These are phyloP conservation scores for Xylaria sp. DNA, from an alignment of 2,329 filamentous ascomycete species.

Conservation along the genomic window DNA sequence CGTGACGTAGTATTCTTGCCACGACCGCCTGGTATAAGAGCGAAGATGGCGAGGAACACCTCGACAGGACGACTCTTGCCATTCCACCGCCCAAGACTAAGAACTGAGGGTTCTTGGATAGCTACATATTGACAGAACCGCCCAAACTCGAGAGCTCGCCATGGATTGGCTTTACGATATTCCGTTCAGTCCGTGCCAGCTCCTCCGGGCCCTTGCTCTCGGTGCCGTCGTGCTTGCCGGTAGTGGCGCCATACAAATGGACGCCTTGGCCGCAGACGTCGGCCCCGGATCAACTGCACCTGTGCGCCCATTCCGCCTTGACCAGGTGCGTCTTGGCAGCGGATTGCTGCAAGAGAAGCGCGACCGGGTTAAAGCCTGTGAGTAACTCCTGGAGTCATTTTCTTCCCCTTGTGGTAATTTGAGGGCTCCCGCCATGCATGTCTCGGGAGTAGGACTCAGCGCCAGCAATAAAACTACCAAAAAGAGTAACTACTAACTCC, in stretches of 20 bases:
- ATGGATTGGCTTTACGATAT: slow-evolving; percentile 22
- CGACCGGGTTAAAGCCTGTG: slow-evolving; percentile 41
- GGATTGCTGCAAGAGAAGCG: slow-evolving; percentile 44
- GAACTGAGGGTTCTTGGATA: no score
- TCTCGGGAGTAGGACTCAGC: no score
- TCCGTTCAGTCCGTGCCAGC: slow-evolving; percentile 15
- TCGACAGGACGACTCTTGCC: not conserved
- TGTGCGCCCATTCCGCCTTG: slow-evolving; percentile 42
- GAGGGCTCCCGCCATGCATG: no score
- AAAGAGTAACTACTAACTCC: no score
- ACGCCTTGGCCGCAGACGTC: slow-evolving; percentile 26
- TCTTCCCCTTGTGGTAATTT: no score
- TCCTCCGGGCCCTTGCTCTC: slow-evolving; percentile 21
- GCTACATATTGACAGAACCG: not conserved
- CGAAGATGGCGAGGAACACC: not conserved
- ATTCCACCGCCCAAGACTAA: not conserved
- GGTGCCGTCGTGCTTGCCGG: slow-evolving; percentile 22
- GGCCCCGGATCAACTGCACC: slow-evolving; percentile 41
- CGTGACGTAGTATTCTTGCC: not conserved
- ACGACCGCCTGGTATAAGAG: not conserved
- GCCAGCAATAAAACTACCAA: no score
- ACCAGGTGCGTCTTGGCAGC: slow-evolving; percentile 40
- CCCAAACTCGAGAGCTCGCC: not conserved
- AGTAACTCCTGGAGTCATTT: no score
- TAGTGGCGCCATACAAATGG: slow-evolving; percentile 10